Conservation (phyloP, 176 grass and related monocot genomes). For the Cenchrus americanus region DNA sequence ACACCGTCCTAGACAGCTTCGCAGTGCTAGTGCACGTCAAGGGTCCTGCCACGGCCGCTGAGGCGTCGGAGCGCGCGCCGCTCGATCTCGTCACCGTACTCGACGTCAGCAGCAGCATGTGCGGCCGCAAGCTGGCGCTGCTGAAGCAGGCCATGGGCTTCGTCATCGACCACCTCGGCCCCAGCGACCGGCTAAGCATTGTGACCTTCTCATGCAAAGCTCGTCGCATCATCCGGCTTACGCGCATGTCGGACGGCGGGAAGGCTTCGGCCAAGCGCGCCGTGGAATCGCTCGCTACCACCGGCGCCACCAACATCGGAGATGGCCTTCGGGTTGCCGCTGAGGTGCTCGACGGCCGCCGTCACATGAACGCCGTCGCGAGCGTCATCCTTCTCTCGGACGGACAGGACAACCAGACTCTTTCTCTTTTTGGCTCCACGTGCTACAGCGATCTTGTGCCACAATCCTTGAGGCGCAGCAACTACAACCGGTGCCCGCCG, state of each 20-base stretch:
- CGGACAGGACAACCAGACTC: conserved; percentile 45
- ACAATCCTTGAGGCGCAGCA: conserved; percentile 8
- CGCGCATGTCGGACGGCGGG: conserved; percentile 44
- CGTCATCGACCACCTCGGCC: conserved; percentile 53
- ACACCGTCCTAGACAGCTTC: conserved; percentile 21
- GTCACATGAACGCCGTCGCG: conserved; percentile 46
- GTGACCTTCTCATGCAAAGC: conserved; percentile 45
- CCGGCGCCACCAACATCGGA: conserved; percentile 36
- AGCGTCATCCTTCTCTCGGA: conserved; percentile 71
- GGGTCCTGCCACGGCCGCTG: conserved; percentile 5
- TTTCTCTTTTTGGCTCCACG: background rate
- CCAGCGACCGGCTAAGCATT: conserved; percentile 44
- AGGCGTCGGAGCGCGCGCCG: conserved; percentile 24
- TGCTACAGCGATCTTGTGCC: conserved; percentile 44
- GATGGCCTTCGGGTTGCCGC: background rate
- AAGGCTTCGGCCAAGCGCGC: conserved; percentile 25
- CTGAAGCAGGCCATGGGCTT: conserved; percentile 51
- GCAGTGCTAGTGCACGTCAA: conserved; percentile 41
- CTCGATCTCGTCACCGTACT: conserved; percentile 48
- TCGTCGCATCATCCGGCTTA: conserved; percentile 37
- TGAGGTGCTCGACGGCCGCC: conserved; percentile 43
- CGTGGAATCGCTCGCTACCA: conserved; percentile 33
- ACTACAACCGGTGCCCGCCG: background rate
- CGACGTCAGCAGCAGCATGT: conserved; percentile 55
- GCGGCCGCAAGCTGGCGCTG: conserved; percentile 24